Base-by-base conservation (phyloP, 345 rosid species). In the Heritiera fomes region DNA sequence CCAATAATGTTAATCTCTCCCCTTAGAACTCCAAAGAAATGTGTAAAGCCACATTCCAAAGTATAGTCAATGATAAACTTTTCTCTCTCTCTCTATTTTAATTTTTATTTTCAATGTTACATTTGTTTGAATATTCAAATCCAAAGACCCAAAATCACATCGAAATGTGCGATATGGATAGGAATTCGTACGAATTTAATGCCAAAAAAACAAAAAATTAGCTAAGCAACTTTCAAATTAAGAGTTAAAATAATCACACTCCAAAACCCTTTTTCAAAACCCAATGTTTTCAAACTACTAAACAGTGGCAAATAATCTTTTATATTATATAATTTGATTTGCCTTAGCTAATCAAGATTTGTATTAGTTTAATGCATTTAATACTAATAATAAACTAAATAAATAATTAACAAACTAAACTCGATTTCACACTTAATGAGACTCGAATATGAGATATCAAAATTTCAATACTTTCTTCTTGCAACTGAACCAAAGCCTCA, bases 191-290 rank as follows among this genome's bases (percentile, higher is more conserved):
- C 49, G 68, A 14, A 17, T 58, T 80, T 76, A 81, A 68, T 75
- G 75, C 75, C 13, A 5, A 30, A 62, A 11, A 62, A 63, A 34
- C 38, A 1, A 65, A 6, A 68, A 6, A 23, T 75, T 50, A 82
- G 82, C 80, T 38, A n/a, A 43, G 11, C 38, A 64, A 73, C 20
- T 67, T 75, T 56, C 62, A 68, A 66, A 28, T 70, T 65, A 38
- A 32, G 7, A 76, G 46, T 49, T 41, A 45, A 82, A 17, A 61
- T 20, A 59, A 80, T 47, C 63, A 70, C 67, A 34, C 58, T 64
- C 73, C 40, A 75, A 78, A 76, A 58, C 68, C 15, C 72, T n/a
- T 69, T 75, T 49, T 69, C 74, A 77, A 84, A 75, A 15, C 71
- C 80, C 66, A 71, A 78, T 61, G 68, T 40, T 71, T 66, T 59